Base-by-base conservation (phyloP, 768 basidiomycete genomes). In the Hygrophoropsis aurantiaca region DNA sequence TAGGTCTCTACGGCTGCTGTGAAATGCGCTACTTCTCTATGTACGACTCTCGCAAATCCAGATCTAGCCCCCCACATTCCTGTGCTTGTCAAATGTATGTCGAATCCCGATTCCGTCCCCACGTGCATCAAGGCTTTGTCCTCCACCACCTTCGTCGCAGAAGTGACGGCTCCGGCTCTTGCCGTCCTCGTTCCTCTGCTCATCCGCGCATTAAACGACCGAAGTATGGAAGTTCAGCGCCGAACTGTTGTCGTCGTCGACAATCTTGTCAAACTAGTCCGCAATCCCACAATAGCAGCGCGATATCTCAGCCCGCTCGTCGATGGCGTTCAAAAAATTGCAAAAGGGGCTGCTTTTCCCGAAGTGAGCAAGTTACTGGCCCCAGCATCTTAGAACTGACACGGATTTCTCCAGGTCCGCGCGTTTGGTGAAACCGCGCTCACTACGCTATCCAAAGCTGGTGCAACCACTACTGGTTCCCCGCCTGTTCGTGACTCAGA, bases 221-320 rank as follows among this genome's bases (percentile, higher is more conserved):
- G 94, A 54, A 93, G 92, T 48, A 97, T 94, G 85, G 94, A 97
- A 58, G 90, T 94, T 16, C 93, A 95, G 63, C 87, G 95, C 47
- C 84, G 95, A 49, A 87, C 91, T 1, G 94, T 97, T 48, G 85
- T 97, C 40, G 92, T 97, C 60, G 82, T 94, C 50, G 93, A 95
- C 61, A 97, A 98, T 69, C 77, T 98, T 45, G 94, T 97, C 69
- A 98, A 97, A 71, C 88, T 98, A 51, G 95, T 98, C 34, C 87
- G 95, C 53, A 83, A 94, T 58, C 87, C 90, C 3, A 83, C 78
- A 50, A 82, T 97, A 32, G 95, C 95, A 42, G 94, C 94, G 3
- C 78, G 79, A 26, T 94, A 97, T 67, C 81, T 94, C 26, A 87
- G 86, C 53, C 77, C 85, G 33, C 82, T 98, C 34, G 86, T 95